Percentiles rank a stretch among this genome's conserved stretches.
phyloP scores from a whole-genome alignment of 495 filamentous ascomycete species.

The Penicillium turbatum region DNA sequence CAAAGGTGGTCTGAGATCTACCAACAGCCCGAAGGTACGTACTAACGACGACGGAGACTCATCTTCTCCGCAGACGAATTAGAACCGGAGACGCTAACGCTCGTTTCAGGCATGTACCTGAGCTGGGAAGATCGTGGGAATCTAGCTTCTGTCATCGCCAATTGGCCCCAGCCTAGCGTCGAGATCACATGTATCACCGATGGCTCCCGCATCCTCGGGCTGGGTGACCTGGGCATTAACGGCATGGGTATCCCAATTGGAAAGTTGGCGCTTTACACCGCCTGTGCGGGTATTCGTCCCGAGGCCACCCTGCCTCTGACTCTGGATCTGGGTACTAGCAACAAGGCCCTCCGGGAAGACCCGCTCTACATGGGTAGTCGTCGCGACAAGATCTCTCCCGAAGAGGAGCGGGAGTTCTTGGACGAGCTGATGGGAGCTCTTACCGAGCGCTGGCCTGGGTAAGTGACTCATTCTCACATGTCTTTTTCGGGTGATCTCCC shows the following conservation, averaged over 20 bases:
- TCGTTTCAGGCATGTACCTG: conserved; percentile 66
- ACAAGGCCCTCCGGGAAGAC: conserved; percentile 81
- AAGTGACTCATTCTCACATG: conserved; percentile 30
- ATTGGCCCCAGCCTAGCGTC: conserved; percentile 83
- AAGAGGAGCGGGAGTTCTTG: conserved; percentile 88
- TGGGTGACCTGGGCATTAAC: conserved; percentile 94
- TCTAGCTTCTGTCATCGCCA: conserved; percentile 74
- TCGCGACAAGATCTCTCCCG: conserved; percentile 69
- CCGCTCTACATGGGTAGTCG: conserved; percentile 91
- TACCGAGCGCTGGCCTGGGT: conserved; percentile 79
- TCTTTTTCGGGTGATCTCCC: conserved; percentile 15
- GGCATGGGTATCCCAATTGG: conserved; percentile 98
- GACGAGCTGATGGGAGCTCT: conserved; percentile 96
- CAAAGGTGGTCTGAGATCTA: conserved; percentile 93
- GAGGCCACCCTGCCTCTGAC: conserved; percentile 88
- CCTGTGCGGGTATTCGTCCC: conserved; percentile 94
- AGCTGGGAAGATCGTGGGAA: conserved; percentile 86
- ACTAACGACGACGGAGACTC: not conserved
- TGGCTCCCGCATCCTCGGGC: conserved; percentile 90
- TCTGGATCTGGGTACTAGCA: conserved; percentile 86
- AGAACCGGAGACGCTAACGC: conserved; percentile 29
- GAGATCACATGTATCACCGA: conserved; percentile 98
- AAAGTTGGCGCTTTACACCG: conserved; percentile 89
- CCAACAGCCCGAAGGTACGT: conserved; percentile 82
- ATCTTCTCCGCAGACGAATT: conserved; percentile 13